A percentile compares a stretch with the other conserved stretches of the same genome.
Conservation (phyloP, 177 flowering plant genomes). For the Vitis hybrid region DNA sequence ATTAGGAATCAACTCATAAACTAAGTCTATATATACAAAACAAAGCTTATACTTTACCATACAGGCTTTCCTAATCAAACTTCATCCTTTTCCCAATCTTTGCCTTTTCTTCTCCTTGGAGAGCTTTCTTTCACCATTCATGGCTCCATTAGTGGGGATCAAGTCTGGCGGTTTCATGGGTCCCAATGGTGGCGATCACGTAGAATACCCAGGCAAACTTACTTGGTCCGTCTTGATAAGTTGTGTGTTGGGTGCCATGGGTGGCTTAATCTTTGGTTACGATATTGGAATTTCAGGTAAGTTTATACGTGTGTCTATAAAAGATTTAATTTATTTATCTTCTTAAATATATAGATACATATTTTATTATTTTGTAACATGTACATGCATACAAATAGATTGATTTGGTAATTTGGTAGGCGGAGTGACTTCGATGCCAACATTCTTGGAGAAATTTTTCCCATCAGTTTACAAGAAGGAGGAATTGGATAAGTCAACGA, state of each 20-base stretch:
- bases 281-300: constrained; percentile 76
- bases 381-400: neutral
- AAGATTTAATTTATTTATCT: too few relatives aligned
- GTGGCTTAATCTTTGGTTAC: constrained; percentile 71
- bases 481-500: constrained; percentile 25
- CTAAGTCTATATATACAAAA: too few relatives aligned
- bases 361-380: neutral
- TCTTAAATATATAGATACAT: neutral
- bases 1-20: too few relatives aligned
- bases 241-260: constrained; percentile 70
- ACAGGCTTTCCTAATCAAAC: too few relatives aligned
- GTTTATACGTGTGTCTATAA: neutral
- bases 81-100: too few relatives aligned
- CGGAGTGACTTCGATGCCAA: constrained; percentile 72
- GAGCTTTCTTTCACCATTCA: too few relatives aligned
- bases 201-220: constrained; percentile 48
- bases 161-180: too few relatives aligned
- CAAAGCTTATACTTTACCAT: too few relatives aligned
- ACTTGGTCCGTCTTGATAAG: constrained; percentile 50
- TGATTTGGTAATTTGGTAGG: constrained; percentile 30
- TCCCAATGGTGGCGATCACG: too few relatives aligned
- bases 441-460: constrained; percentile 63
- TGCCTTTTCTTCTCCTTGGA: too few relatives aligned
- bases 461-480: constrained; percentile 55
- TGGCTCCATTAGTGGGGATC: too few relatives aligned